Evolutionary conservation across 1,139 yeast genomes (phyloP).

Genomic region (Lodderomyces metapsilosis): DNA sequence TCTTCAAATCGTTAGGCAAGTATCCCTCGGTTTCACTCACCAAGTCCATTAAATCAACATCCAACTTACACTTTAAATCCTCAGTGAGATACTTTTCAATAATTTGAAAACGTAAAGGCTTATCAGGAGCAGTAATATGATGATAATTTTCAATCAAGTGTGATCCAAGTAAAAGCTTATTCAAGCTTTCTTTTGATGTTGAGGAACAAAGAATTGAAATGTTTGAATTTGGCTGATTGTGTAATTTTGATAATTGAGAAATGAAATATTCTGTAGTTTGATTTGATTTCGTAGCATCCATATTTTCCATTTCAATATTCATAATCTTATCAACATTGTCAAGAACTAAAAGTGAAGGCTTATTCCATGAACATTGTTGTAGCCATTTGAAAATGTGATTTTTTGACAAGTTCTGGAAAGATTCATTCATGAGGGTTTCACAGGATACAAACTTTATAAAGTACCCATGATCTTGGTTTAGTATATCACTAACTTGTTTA

Average conservation of each 20-base stretch:
- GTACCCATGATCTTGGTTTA: constrained; percentile 38
- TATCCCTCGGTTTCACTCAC: constrained; percentile 87
- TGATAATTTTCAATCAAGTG: constrained; percentile 69
- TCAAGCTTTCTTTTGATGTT: constrained; percentile 63
- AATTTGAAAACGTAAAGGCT: constrained; percentile 54
- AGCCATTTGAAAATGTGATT: constrained; percentile 50
- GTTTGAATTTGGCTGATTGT: constrained; percentile 39
- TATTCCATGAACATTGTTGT: constrained; percentile 70
- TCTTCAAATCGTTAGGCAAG: constrained; percentile 76
- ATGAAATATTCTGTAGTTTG: constrained; percentile 54
- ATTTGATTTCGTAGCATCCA: constrained; percentile 57
- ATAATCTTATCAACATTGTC: constrained; percentile 82
- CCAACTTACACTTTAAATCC: constrained; percentile 28
- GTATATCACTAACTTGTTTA: constrained; percentile 35
- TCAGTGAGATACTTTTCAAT: constrained; percentile 44
- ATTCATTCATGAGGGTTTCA: constrained; percentile 60
- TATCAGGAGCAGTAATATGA: constrained; percentile 69
- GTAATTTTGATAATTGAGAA: constrained; percentile 40
- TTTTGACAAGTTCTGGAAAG: constrained; percentile 33
- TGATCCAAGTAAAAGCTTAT: constrained; percentile 58
- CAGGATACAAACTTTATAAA: constrained; percentile 46
- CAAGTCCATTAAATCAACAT: constrained; percentile 64
- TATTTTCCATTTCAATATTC: constrained; percentile 70
- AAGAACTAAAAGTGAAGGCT: constrained; percentile 71
- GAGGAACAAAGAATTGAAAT: constrained; percentile 59